Base-by-base conservation (phyloP, 371 early-diverging fungal genomes). In the Mortierella sp. region DNA sequence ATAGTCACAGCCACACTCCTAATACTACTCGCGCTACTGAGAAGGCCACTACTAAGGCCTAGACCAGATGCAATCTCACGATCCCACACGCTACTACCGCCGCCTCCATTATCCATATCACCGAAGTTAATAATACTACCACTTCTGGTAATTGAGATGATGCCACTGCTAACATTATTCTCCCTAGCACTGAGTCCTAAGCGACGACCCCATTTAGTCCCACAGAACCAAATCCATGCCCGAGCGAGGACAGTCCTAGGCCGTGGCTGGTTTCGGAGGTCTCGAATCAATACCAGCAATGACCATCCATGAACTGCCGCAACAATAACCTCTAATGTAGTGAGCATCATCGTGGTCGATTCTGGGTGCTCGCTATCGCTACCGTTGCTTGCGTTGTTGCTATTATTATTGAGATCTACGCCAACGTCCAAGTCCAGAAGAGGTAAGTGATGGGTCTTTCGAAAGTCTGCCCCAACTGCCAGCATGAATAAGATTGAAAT, bases 241-340 rank as follows among this genome's bases (percentile, higher is more conserved):
- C 72, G 67, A 13, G 40, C 50, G 38, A 77, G 1, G 32, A 65
- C 65, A 4, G 77, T 71, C 22, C 62, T 58, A 13, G 77, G 77
- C 28, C 74, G 43, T 32, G 74, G 79, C 50, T 74, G 74, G 41
- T 70, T 70, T 47, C 71, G 66, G 11, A 74, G 64, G 22, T 79
- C 79, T 24, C 79, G 19, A 50, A 79, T 79, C 61, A 79, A 41
- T 13, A 74, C 74, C 33, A 79, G 9, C 22, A 79, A 43, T 0
- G 74, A 79, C 79, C 79, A 79, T 53, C 79, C 79, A 50, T 79
- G 79, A 11, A 72, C 79, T 16, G 64, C 22, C 1, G 70, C 79
- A 36, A 79, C 58, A 16, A 70, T 60, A 1, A 74, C 43, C 36
- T 79, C 79, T 22, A 79, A 58, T 24, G 57, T 33, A 5, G 65